Base-by-base conservation (phyloP, 106 monocot genomes). In the Agapanthus africanus region DNA sequence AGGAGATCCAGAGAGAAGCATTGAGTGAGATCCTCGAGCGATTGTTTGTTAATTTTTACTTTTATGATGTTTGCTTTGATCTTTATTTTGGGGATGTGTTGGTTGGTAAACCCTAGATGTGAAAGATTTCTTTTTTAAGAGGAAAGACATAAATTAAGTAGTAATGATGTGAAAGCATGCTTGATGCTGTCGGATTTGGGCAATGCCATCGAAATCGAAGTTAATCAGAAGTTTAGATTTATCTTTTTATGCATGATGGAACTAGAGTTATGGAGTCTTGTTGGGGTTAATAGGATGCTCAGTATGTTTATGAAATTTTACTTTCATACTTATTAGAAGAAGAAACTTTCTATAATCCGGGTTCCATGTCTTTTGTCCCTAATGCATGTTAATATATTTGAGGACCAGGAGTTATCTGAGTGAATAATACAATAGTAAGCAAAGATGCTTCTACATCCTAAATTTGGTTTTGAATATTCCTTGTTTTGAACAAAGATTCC, bases 1-100 rank as follows among this genome's bases (percentile, higher is more conserved):
- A 91, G 63, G 87, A 87, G 75, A 81, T 90, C 73, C 90, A 87
- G 60, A 78, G 89, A 33, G 99, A 93, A 73, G 87, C 93, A 22
- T 59, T 81, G 54, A 92, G 99, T 99, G 74, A 80, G 92, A 64
- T 64, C 38, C 64, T 65, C 25, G 32, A 72, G 67, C 33, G 25
- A 1, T 41, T 50, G 11, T 49, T 39, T n/a, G 28, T 72, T 8
- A 47, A 47, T 47, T 3, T 47, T 60, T 64, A 4, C 28, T 19
- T 46, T 22, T 44, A 44, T 1, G 1, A n/a, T 65, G 6, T 69
- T 37, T 34, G 36, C 41, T 42, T 18, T 13, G 26, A 51, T 68
- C 19, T 36, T 57, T 31, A 3, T 63, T 4, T 10, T 42, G 18
- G 28, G 28, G 37, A 65, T 27, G 0, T 21, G 14, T 34, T 36